Percentiles rank a stretch among this genome's conserved stretches.
These are phyloP conservation scores for Ogataea dorogensis DNA, from an alignment of 805 yeast species.

Conservation along the genomic window DNA sequence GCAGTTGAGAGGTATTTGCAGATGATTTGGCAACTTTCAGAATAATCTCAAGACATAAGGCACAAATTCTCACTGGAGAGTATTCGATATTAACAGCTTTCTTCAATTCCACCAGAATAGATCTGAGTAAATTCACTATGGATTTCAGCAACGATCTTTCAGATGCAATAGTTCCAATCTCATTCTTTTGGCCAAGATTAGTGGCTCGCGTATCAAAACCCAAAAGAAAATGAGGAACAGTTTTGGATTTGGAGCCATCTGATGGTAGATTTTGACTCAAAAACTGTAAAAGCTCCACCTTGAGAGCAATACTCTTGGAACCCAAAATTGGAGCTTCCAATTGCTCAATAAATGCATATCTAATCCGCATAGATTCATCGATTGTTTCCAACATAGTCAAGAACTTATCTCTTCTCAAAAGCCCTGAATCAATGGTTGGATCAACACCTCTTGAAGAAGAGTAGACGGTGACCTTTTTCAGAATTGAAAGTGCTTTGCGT, in stretches of 20 bases:
- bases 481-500: constrained; percentile 48
- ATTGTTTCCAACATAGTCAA: constrained; percentile 70
- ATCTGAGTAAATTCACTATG: constrained; percentile 48
- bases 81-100: constrained; percentile 40
- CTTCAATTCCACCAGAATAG: constrained; percentile 42
- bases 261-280: constrained; percentile 47
- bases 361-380: constrained; percentile 74
- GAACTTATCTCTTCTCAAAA: constrained; percentile 56
- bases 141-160: constrained; percentile 55
- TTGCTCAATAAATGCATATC: constrained; percentile 70
- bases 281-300: constrained; percentile 59
- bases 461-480: constrained; percentile 45
- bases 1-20: constrained; percentile 48
- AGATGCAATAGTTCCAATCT: constrained; percentile 52
- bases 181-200: constrained; percentile 43
- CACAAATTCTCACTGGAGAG: constrained; percentile 57
- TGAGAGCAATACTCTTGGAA: constrained; percentile 45
- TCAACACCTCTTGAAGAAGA: constrained; percentile 41
- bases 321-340: constrained; percentile 44
- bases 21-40: constrained; percentile 59
- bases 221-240: constrained; percentile 70
- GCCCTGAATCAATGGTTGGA: constrained; percentile 17
- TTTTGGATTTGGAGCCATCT: constrained; percentile 37
- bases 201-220: constrained; percentile 64
- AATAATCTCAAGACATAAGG: constrained; percentile 59